Percentiles rank a stretch among this genome's conserved stretches.
These are phyloP conservation scores for Phlebiopsis gigantea DNA, from an alignment of 768 basidiomycete genomes.

Conservation along the genomic window DNA sequence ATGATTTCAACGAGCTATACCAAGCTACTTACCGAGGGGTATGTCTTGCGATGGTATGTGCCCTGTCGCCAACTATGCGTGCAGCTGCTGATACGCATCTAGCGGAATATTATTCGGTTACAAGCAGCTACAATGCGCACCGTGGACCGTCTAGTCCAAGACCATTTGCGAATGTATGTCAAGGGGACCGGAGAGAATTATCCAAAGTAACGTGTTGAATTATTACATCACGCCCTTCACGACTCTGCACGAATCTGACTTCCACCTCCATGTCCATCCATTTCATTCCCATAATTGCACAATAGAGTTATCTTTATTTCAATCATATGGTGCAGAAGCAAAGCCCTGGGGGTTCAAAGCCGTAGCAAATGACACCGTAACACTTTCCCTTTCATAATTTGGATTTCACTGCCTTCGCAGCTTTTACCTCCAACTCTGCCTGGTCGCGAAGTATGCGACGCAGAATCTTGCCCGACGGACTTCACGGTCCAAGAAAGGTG, in stretches of 20 bases:
- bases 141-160: slow-evolving; percentile 30
- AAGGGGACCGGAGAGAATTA: slow-evolving; percentile 16
- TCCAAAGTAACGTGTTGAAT: neutral
- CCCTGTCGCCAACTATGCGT: neutral
- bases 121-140: slow-evolving; percentile 19
- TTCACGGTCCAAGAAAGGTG: slow-evolving; percentile 22
- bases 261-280: neutral
- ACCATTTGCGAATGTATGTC: slow-evolving; percentile 34
- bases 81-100: neutral
- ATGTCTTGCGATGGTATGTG: slow-evolving; percentile 36
- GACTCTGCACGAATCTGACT: neutral
- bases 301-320: too few relatives aligned
- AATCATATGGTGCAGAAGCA: too few relatives aligned
- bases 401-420: neutral
- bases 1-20: slow-evolving; percentile 37
- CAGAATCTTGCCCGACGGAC: slow-evolving; percentile 85
- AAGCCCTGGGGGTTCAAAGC: too few relatives aligned
- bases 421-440: slow-evolving; percentile 48
- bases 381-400: neutral
- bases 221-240: neutral
- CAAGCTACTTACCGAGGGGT: slow-evolving; percentile 36
- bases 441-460: slow-evolving; percentile 68
- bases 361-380: neutral
- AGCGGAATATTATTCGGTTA: slow-evolving; percentile 28
- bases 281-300: neutral